Percentiles rank a stretch among this genome's conserved stretches.
Conservation (phyloP, 179 eudicot species). For the Actinidia chinensis region DNA sequence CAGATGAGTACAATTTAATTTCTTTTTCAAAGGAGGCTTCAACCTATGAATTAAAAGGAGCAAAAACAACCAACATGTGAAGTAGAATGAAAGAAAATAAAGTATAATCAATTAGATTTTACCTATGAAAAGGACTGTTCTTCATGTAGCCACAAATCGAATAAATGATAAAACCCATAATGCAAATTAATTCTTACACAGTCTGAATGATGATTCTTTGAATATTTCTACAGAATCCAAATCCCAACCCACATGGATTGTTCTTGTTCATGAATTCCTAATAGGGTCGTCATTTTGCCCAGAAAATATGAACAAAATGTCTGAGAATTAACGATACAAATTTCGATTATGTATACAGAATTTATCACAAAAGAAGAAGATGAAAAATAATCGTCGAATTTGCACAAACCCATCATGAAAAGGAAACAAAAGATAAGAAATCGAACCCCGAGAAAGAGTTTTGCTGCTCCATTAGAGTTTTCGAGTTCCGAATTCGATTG, state of each 20-base stretch:
- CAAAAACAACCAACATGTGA: background rate
- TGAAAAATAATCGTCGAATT: too few species aligned
- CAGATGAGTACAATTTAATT: background rate
- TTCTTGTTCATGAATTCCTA: background rate
- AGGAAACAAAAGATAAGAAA: too few species aligned
- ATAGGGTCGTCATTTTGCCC: background rate
- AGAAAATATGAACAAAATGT: background rate
- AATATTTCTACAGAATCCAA: background rate
- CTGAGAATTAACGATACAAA: background rate
- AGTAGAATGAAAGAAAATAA: too few species aligned
- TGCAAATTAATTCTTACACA: background rate
- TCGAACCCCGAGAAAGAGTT: too few species aligned
- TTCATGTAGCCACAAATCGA: too few species aligned
- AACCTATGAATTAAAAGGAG: background rate
- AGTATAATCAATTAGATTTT: too few species aligned
- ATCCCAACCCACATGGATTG: background rate
- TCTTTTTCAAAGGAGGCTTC: too few species aligned
- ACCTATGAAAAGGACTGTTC: too few species aligned
- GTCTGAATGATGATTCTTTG: background rate
- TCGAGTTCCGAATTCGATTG: too few species aligned
- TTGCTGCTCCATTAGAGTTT: too few species aligned
- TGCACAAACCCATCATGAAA: too few species aligned
- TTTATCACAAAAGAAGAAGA: background rate
- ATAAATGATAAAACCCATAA: background rate
- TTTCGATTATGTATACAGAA: background rate